These are phyloP conservation scores for Suhomyces atakaporum DNA, from an alignment of 1,139 yeast genomes.

Conservation along the genomic window DNA sequence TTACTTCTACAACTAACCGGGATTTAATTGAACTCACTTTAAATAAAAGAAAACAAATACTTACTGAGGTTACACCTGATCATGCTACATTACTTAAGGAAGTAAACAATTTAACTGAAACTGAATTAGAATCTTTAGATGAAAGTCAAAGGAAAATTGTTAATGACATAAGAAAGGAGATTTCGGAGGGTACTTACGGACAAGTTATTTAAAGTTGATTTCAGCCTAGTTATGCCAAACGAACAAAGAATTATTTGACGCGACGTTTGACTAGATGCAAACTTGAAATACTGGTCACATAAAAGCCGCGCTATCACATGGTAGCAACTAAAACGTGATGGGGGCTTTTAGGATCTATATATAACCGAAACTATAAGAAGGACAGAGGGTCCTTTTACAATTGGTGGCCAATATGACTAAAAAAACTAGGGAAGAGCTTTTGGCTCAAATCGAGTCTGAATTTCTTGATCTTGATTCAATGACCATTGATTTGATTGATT, in stretches of 20 bases:
- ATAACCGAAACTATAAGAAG: too few species aligned
- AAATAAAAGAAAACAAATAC: slow-evolving; percentile 34
- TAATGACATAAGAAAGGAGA: slow-evolving; percentile 41
- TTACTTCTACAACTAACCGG: slow-evolving; percentile 59
- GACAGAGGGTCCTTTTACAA: background rate
- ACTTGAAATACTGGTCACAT: too few species aligned
- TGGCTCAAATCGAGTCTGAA: slow-evolving; percentile 27
- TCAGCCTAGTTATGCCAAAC: too few species aligned
- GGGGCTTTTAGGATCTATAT: too few species aligned
- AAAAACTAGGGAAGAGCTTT: slow-evolving; percentile 18
- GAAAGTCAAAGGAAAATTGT: slow-evolving; percentile 53
- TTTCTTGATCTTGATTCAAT: slow-evolving; percentile 28
- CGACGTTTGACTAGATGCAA: too few species aligned
- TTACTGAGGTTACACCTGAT: slow-evolving; percentile 49
- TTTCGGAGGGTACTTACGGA: slow-evolving; percentile 51
- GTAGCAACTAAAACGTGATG: too few species aligned
- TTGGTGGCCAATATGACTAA: background rate
- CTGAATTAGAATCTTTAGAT: slow-evolving; percentile 62
- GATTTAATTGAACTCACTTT: slow-evolving; percentile 51
- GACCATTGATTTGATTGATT: slow-evolving; percentile 32
- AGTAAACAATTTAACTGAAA: slow-evolving; percentile 62
- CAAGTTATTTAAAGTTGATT: slow-evolving; percentile 12
- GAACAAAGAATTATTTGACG: background rate
- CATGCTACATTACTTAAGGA: slow-evolving; percentile 55
- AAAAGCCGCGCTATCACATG: too few species aligned